Evolutionary conservation across 495 filamentous ascomycete species (phyloP), one percentile per base, ranked within the genome.

Genomic region (Lentithecium fluviatile): DNA sequence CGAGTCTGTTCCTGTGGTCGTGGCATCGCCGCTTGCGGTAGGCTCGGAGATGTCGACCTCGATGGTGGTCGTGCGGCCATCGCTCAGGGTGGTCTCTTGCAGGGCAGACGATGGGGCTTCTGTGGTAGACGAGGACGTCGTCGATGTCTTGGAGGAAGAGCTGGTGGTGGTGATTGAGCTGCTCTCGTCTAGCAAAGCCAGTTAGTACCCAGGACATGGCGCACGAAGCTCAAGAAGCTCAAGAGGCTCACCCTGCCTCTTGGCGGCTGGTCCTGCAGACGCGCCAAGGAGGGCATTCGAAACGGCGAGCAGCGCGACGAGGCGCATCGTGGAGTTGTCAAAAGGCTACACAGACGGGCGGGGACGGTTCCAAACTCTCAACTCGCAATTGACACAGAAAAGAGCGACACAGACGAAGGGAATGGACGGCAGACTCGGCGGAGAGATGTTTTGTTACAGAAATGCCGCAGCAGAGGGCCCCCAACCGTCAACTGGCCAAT

Each of bases 211-310:
- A 23, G 49, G 49, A 24, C 55, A 37, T 20, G 11, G 3, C 8
- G 29, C 8, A 20, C 21, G 52, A 43, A 13, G 36, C 32, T 7
- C 32, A 45, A 45, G 17, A 10, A 15, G 46, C 56, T n/a, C n/a
- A n/a, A n/a, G n/a, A n/a, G n/a, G 46, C 66, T 62, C 52, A 70
- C 64, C 60, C 51, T 64, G 60, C 50, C 67, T 58, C 61, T 65
- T 63, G 29, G 46, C 62, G 32, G 37, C 64, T 50, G 68, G 68
- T 5, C 59, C 52, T 12, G 56, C 67, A 38, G 55, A 65, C 34
- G 52, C 57, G 62, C 66, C 54, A 59, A 62, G 66, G 13, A 58
- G 21, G 1, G 38, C 29, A 37, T 45, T 56, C 17, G 60, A 68
- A 11, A 49, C 36, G 12, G 65, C 66, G 19, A 69, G 21, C 6